Base-by-base conservation (phyloP, 169 alveolate genomes). In the Amoebophrya sp. region DNA sequence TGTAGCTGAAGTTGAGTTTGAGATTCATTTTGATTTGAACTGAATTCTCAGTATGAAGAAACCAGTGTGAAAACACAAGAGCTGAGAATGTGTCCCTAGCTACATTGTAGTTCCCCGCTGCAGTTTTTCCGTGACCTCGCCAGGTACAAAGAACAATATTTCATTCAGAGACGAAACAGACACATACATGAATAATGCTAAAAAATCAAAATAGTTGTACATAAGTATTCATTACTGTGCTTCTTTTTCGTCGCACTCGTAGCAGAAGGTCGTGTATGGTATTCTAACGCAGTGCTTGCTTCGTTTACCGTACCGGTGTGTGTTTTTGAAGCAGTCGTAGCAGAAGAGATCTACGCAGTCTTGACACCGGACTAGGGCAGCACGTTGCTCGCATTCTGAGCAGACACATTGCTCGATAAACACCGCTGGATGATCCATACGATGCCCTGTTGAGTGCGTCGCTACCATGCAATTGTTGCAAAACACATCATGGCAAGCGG, bases 321-420 rank as follows among this genome's bases (percentile, higher is more conserved):
- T 41, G 40, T 41, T 90, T 23, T 90, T 53, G 78, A 90, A 90
- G 40, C 92, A 90, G 41, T 90, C 92, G 92, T 65, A 41, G 92
- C 92, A 90, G 92, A 41, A 90, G 41, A 90, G 92, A n/a, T 90
- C 92, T 3, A 65, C 92, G 78, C 92, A 90, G n/a, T 90, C 92
- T 40, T 41, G 83, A n/a, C 92, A 90, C n/a, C 92, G 77, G 39
- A 90, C 92, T 34, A 41, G 41, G 1, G 92, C 92, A 0, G 92
- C 36, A 40, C 55, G 38, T 40, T 41, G 83, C 78, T 90, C 92
- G 65, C 92, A 90, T 41, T 90, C 92, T 0, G 78, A 40, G 92
- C 92, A 90, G 2, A 41, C 92, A n/a, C 92, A 90, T 41, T 90
- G 92, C 78, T 90, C 92, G 34, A 90, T 90, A 78, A 90, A 90